These are phyloP conservation scores for Curvularia spicifera DNA, from an alignment of 2,329 filamentous ascomycete genomes.

Conservation along the genomic window DNA sequence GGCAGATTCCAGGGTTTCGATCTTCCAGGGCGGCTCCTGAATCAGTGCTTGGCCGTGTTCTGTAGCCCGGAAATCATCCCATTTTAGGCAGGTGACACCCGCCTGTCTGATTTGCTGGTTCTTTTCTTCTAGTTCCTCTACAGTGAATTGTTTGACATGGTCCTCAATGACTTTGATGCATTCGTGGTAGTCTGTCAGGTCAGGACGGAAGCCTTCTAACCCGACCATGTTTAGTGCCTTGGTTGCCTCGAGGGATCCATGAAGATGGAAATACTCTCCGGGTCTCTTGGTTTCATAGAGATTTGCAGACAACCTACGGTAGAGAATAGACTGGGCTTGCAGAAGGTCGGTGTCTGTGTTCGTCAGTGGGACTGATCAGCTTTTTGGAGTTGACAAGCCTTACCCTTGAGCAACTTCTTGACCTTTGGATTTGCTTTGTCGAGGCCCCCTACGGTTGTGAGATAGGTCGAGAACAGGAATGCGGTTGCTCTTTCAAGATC, in stretches of 20 bases:
- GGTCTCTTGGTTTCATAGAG: constrained; percentile 71
- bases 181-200: constrained; percentile 58
- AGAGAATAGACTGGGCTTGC: constrained; percentile 72
- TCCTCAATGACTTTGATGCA: constrained; percentile 52
- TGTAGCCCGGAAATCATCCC: constrained; percentile 50
- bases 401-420: constrained; percentile 55
- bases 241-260: constrained; percentile 74
- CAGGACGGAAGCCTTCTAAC: constrained; percentile 65
- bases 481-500: constrained; percentile 62
- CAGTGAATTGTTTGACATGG: constrained; percentile 51
- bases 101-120: constrained; percentile 52
- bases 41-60: constrained; percentile 52
- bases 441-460: constrained; percentile 62
- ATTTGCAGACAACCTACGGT: constrained; percentile 75
- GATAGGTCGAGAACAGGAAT: constrained; percentile 65
- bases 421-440: constrained; percentile 52
- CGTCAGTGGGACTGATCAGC: constrained; percentile 16
- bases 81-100: constrained; percentile 51
- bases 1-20: constrained; percentile 58
- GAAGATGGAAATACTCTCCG: constrained; percentile 76
- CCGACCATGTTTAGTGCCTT: constrained; percentile 74
- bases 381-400: not conserved
- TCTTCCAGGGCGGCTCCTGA: constrained; percentile 54
- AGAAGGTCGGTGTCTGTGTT: constrained; percentile 73
- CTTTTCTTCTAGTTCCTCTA: constrained; percentile 51